A percentile compares a stretch with the other conserved stretches of the same genome.
phyloP scores from a whole-genome alignment of 306 rosid genomes.

The Clitoria ternatea region DNA sequence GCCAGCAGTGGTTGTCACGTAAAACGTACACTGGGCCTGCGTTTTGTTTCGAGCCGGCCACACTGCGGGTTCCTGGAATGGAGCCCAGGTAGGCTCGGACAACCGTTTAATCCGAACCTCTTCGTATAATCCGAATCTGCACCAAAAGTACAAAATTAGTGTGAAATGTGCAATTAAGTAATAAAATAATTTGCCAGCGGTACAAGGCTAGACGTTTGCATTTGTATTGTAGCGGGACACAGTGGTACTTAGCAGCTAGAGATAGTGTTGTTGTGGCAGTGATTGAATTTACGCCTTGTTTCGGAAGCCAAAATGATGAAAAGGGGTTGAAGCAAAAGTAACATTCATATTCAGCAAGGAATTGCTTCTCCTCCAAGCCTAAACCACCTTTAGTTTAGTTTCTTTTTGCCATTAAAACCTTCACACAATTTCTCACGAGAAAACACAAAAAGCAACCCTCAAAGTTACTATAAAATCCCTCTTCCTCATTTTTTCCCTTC shows the following conservation, averaged over 20 bases:
- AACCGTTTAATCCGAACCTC: conserved; percentile 64
- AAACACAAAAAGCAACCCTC: background rate
- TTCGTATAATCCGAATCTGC: conserved; percentile 43
- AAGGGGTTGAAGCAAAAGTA: conserved; percentile 28
- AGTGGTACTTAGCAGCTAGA: no score
- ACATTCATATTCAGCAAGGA: conserved; percentile 5
- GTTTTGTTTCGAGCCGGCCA: background rate
- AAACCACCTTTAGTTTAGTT: background rate
- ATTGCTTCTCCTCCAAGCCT: conserved; percentile 73
- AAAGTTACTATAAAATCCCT: conserved; percentile 8
- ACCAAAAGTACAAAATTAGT: conserved; percentile 1
- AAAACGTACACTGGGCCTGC: background rate
- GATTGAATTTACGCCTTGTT: conserved; percentile 42
- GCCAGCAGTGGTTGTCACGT: background rate
- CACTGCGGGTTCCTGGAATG: background rate
- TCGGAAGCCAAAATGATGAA: conserved; percentile 49
- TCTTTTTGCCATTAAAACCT: conserved; percentile 45
- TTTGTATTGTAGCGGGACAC: background rate
- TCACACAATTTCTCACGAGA: conserved; percentile 25
- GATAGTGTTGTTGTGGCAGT: background rate
- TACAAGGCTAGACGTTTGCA: background rate
- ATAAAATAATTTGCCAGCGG: background rate
- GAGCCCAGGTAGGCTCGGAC: conserved; percentile 63
- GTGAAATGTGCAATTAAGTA: background rate
- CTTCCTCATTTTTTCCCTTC: background rate